These are phyloP conservation scores for Scheffersomyces titani DNA, from an alignment of 1,139 yeast genomes.

Conservation along the genomic window DNA sequence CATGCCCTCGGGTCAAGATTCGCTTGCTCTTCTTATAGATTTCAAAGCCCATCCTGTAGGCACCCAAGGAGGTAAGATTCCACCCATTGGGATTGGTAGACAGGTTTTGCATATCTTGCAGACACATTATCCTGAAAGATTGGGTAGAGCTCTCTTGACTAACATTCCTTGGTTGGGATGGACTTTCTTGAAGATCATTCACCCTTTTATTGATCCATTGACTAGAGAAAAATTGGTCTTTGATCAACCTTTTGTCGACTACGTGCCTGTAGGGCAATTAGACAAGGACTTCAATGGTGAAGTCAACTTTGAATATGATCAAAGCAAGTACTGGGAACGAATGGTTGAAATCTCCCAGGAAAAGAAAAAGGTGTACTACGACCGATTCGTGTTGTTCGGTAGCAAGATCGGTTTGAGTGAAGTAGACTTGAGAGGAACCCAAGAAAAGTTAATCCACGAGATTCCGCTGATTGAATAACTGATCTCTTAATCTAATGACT, in stretches of 20 bases:
- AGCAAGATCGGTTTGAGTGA: constrained; percentile 79
- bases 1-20: constrained; percentile 54
- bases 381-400: constrained; percentile 69
- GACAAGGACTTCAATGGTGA: constrained; percentile 84
- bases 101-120: constrained; percentile 86
- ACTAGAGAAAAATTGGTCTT: constrained; percentile 90
- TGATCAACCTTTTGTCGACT: constrained; percentile 83
- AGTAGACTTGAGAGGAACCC: constrained; percentile 66
- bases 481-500: neutral
- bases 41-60: constrained; percentile 47
- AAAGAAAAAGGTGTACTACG: constrained; percentile 57
- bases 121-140: constrained; percentile 93
- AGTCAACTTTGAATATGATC: constrained; percentile 80
- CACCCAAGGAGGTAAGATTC: constrained; percentile 65
- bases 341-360: constrained; percentile 58
- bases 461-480: neutral
- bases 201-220: constrained; percentile 93
- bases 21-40: constrained; percentile 48
- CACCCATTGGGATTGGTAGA: constrained; percentile 78
- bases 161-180: constrained; percentile 93
- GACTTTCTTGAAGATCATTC: constrained; percentile 84
- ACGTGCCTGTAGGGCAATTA: constrained; percentile 77
- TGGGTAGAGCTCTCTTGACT: constrained; percentile 87
- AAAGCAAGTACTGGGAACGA: constrained; percentile 77
- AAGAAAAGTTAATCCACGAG: constrained; percentile 39